Evolutionary conservation across 1,284 basidiomycete species (phyloP), one percentile per base, ranked within the genome.

Genomic region (Moesziomyces aphidis): DNA sequence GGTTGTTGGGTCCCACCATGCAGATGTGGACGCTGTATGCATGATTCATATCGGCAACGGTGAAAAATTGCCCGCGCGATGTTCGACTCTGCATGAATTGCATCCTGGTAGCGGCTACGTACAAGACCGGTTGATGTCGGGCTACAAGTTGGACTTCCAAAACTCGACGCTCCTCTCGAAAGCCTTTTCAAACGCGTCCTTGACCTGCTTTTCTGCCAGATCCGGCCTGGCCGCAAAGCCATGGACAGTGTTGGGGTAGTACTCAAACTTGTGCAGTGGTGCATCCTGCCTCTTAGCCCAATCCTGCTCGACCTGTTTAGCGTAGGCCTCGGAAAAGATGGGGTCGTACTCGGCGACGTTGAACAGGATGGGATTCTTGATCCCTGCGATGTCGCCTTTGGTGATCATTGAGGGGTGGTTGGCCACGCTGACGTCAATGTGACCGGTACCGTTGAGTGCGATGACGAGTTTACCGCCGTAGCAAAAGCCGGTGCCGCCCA

Each of bases 401-500:
- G 82, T 85, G 58, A 88, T 85, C 3, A 68, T 73, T 0, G 86
- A 88, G 3, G 91, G 91, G 79, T 92, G 91, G 54, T 85, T 86
- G 34, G 90, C 86, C 19, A 91, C 88, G 3, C 88, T 84, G 49
- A 86, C 87, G 51, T 89, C 77, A 22, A 90, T 79, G 9, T 87
- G 66, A 36, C 61, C 69, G 8, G 74, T 63, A 1, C 76, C 64
- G 15, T 84, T 67, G 55, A 84, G 70, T 28, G 76, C 54, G 45
- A 81, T 55, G 50, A 81, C 63, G 45, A 83, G 60, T 3, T 79
- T 76, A 10, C 86, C 91, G 8, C 91, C 91, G 67, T 87, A 90
- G 79, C 91, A 91, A 82, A 89, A 91, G 4, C 91, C 91, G 36
- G 90, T 87, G 3, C 87, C 88, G 2, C 90, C 90, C 49, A 92